Conservation (phyloP, 176 grass and related monocot genomes). For the Themeda triandra region DNA sequence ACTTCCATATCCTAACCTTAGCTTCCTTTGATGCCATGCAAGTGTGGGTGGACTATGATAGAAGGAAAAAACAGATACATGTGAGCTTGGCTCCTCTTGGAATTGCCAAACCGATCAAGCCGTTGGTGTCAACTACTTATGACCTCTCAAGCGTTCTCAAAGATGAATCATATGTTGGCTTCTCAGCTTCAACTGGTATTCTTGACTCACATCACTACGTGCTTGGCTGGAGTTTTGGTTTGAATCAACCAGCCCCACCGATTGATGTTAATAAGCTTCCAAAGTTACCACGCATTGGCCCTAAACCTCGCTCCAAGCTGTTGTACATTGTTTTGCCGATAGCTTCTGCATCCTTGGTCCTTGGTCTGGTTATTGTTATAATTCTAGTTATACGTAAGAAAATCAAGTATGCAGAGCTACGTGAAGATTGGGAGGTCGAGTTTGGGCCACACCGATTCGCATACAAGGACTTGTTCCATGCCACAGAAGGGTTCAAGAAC, state of each 20-base stretch:
- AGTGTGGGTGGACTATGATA: conserved; percentile 36
- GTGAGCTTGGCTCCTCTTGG: conserved; percentile 14
- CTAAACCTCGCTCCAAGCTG: not conserved
- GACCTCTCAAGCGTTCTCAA: not conserved
- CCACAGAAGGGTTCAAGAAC: no score
- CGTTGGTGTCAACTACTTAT: not conserved
- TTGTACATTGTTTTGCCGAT: not conserved
- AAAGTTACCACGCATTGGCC: not conserved
- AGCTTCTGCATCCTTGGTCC: not conserved
- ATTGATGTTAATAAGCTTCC: not conserved
- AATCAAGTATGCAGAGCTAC: not conserved
- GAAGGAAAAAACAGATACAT: not conserved
- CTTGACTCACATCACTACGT: not conserved
- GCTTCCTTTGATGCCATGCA: not conserved
- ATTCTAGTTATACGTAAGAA: not conserved
- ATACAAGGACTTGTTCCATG: no score
- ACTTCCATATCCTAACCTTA: not conserved
- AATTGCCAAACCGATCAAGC: not conserved
- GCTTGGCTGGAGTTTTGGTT: conserved; percentile 38
- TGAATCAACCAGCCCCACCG: not conserved
- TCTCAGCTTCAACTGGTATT: conserved; percentile 8
- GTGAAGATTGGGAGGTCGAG: conserved; percentile 21
- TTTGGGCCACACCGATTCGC: not conserved
- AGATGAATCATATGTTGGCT: conserved; percentile 7
- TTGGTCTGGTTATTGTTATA: not conserved